These are phyloP conservation scores for Jatropha curcas DNA, from an alignment of 345 rosid genomes.

Conservation along the genomic window DNA sequence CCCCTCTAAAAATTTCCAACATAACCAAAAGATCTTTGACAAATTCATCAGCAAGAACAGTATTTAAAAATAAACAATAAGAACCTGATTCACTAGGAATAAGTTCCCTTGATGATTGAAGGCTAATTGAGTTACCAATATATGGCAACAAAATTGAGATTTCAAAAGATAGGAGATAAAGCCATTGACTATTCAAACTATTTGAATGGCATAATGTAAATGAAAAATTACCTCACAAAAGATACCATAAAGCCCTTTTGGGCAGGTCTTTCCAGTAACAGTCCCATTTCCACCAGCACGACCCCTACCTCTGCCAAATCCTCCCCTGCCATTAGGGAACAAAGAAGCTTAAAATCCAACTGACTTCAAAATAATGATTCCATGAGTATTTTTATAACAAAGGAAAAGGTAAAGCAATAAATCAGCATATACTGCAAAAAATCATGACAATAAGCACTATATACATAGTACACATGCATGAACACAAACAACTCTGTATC, in stretches of 20 bases:
- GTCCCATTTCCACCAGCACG: conserved; percentile 71
- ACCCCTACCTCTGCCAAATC: conserved; percentile 63
- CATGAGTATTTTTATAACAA: conserved; percentile 5
- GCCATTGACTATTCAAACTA: conserved; percentile 13
- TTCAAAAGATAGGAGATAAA: not conserved
- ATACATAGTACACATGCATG: not conserved
- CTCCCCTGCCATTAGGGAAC: conserved; percentile 59
- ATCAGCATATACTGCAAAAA: conserved; percentile 7
- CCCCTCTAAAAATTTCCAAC: too few relatives aligned
- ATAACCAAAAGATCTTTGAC: not conserved
- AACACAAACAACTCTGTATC: not conserved
- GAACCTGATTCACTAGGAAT: not conserved
- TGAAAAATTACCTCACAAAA: conserved; percentile 68
- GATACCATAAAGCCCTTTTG: conserved; percentile 80
- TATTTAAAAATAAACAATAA: not conserved
- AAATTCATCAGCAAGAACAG: not conserved
- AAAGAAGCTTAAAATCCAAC: conserved; percentile 20
- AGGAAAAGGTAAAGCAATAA: conserved; percentile 6
- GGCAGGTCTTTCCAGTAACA: conserved; percentile 85
- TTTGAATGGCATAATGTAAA: not conserved
- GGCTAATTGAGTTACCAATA: too few relatives aligned
- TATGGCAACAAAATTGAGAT: not conserved
- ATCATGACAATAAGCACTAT: not conserved
- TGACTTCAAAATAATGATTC: conserved; percentile 11
- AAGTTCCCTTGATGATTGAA: too few relatives aligned